Evolutionary conservation across 2,329 filamentous ascomycete species (phyloP).

Genomic region (Fusarium mexicanum): DNA sequence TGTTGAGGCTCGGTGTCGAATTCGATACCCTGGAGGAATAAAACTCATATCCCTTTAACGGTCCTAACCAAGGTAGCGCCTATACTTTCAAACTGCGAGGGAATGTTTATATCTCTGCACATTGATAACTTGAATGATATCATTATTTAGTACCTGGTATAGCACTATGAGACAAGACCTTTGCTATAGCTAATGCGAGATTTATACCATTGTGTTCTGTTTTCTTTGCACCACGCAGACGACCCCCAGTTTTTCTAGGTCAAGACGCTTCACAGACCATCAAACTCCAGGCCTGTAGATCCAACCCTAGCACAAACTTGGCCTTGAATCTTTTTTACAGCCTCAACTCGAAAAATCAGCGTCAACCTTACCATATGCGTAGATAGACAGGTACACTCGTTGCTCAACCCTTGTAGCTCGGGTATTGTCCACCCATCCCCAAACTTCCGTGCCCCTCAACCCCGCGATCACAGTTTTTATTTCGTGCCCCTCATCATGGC

Average conservation of each 20-base stretch:
- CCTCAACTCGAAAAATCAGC: conserved; percentile 9
- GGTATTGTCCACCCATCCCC: not conserved
- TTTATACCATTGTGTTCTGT: not conserved
- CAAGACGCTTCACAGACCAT: not conserved
- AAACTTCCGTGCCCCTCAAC: conserved; percentile 28
- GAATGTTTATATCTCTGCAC: not conserved
- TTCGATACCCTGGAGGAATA: not conserved
- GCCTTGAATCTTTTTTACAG: not conserved
- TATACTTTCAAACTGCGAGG: not conserved
- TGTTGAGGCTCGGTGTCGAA: conserved; percentile 14
- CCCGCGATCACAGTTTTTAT: conserved; percentile 19
- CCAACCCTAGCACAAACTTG: conserved; percentile 3
- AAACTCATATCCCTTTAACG: not conserved
- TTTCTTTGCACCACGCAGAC: not conserved
- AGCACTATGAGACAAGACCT: too few relatives aligned
- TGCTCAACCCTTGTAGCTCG: conserved; percentile 12
- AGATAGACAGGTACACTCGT: conserved; percentile 2
- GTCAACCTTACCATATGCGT: not conserved
- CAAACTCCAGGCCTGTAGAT: not conserved
- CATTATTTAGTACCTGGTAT: not conserved
- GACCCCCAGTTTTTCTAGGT: not conserved
- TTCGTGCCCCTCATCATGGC: conserved; percentile 33
- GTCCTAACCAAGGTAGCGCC: too few relatives aligned
- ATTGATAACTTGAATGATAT: not conserved
- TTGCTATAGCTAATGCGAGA: not conserved